Percentiles rank a stretch among this genome's conserved stretches.
These are phyloP conservation scores for Colletotrichum horii DNA, from an alignment of 2,329 filamentous ascomycete species.

Conservation along the genomic window DNA sequence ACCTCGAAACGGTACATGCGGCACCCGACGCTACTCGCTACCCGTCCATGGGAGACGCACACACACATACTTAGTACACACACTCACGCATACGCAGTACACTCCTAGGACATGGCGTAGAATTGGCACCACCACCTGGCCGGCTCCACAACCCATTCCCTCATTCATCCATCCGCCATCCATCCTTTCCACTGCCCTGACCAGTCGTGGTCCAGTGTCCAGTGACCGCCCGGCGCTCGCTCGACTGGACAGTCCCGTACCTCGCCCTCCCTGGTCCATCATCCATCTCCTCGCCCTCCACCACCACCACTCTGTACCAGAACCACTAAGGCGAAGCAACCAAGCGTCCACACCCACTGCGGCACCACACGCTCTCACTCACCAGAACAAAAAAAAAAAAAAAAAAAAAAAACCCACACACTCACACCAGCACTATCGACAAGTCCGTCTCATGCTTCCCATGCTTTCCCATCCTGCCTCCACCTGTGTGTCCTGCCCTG, in stretches of 20 bases:
- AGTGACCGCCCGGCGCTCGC: neutral
- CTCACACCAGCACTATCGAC: constrained; percentile 10
- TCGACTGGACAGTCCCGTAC: neutral
- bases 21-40: neutral
- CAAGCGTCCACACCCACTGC: neutral
- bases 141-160: constrained; percentile 6
- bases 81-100: neutral
- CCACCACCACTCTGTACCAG: neutral
- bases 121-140: constrained; percentile 11
- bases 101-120: neutral
- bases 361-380: neutral
- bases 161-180: neutral
- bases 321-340: neutral
- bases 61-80: neutral
- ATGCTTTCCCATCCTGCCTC: neutral
- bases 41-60: neutral
- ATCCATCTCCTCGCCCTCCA: neutral
- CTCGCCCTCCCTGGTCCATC: neutral
- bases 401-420: neutral
- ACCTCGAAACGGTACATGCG: neutral
- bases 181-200: neutral
- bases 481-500: neutral
- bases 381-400: too few species aligned
- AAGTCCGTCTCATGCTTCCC: constrained; percentile 15
- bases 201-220: neutral